Evolutionary conservation across 2,329 filamentous ascomycete species (phyloP).

Genomic region (Colletotrichum liriopes): DNA sequence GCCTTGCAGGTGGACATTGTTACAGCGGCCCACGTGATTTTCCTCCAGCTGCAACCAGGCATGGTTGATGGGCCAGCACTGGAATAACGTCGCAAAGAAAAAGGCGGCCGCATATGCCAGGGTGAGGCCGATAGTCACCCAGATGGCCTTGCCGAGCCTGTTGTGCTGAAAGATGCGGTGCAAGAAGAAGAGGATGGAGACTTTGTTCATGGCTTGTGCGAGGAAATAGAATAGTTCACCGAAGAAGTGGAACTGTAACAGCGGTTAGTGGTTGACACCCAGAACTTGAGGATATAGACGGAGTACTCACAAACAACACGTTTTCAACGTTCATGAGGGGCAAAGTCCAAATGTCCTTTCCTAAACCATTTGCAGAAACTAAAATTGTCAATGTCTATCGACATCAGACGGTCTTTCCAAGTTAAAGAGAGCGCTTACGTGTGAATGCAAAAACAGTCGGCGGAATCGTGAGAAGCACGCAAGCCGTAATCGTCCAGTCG

Average conservation of each 20-base stretch:
- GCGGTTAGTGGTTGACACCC: neutral
- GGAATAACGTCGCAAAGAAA: conserved; percentile 28
- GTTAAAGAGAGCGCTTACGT: conserved; percentile 12
- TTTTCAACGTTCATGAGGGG: conserved; percentile 42
- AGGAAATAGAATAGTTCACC: conserved; percentile 51
- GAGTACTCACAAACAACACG: conserved; percentile 48
- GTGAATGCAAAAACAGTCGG: neutral
- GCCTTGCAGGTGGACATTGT: conserved; percentile 30
- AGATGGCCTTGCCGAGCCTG: conserved; percentile 8
- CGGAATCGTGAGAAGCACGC: conserved; percentile 50
- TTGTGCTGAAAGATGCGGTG: conserved; percentile 50
- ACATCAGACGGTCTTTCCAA: neutral
- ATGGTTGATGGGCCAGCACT: conserved; percentile 31
- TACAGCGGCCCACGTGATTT: neutral
- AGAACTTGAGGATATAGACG: too few relatives aligned
- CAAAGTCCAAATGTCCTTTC: conserved; percentile 55
- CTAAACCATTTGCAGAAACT: conserved; percentile 51
- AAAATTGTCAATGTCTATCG: conserved; percentile 43
- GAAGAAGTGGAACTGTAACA: conserved; percentile 48
- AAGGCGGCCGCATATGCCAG: conserved; percentile 11
- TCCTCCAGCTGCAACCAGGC: conserved; percentile 25
- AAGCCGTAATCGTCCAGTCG: conserved; percentile 55
- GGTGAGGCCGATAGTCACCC: conserved; percentile 18
- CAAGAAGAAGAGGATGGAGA: conserved; percentile 52
- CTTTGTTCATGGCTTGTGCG: conserved; percentile 49